Conservation (phyloP, 768 basidiomycete genomes). For the Daedalea quercina region DNA sequence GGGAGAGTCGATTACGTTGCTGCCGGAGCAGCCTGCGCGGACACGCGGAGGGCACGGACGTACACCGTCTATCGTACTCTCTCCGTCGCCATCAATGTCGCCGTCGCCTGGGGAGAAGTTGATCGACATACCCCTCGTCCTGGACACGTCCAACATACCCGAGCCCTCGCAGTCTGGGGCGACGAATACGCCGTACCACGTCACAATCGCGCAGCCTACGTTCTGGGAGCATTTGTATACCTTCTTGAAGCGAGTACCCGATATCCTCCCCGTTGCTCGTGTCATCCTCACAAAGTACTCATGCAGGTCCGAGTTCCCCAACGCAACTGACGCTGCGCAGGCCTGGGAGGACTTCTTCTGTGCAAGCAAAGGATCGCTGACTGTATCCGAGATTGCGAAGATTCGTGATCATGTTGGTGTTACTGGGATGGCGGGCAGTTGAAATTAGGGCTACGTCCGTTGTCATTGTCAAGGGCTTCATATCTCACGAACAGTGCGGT, state of each 20-base stretch:
- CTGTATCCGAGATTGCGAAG: slow-evolving; percentile 82
- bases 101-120: slow-evolving; percentile 38
- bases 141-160: slow-evolving; percentile 50
- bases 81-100: slow-evolving; percentile 59
- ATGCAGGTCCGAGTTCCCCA: slow-evolving; percentile 53
- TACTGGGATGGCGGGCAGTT: slow-evolving; percentile 83
- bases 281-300: background rate
- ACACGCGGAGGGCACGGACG: slow-evolving; percentile 46
- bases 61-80: slow-evolving; percentile 73
- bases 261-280: background rate
- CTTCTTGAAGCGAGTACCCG: slow-evolving; percentile 51
- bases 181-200: slow-evolving; percentile 46
- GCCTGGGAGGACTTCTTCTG: slow-evolving; percentile 87
- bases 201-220: slow-evolving; percentile 63
- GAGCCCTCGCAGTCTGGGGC: slow-evolving; percentile 24
- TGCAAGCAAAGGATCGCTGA: slow-evolving; percentile 74
- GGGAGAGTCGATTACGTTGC: slow-evolving; percentile 11
- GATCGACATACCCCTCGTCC: slow-evolving; percentile 58
- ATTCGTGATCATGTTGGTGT: slow-evolving; percentile 87
- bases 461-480: background rate
- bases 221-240: slow-evolving; percentile 72
- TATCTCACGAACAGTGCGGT: too few species aligned
- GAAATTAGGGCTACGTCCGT: slow-evolving; percentile 6
- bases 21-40: slow-evolving; percentile 20
- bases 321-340: slow-evolving; percentile 52